Base-by-base conservation (phyloP, 2,329 filamentous ascomycete species). In the Phialophora chinensis region DNA sequence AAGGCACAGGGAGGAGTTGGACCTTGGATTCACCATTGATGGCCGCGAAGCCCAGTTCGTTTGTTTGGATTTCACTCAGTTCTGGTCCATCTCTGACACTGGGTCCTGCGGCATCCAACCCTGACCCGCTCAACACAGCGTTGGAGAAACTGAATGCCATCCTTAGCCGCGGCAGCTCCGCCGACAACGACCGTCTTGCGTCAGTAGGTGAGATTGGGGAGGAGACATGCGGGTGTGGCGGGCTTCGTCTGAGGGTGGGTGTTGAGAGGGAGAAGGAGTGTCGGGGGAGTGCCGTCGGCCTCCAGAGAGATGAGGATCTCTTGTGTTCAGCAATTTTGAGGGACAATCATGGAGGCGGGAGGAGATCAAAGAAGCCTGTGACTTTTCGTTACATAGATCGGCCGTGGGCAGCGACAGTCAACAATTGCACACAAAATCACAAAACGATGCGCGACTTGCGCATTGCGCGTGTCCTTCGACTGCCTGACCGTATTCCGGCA, bases 41-140 rank as follows among this genome's bases (percentile, higher is more conserved):
- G 60, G 91, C 87, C 71, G 90, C 86, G 79, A 99, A 98, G 4
- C 92, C 92, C 57, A 99, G 82, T 72, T 86, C 91, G 84, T 97
- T 92, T 71, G 93, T 94, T 77, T 90, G 87, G 72, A 97, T 90
- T 71, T 93, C 89, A 72, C 88, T 84, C 62, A 97, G 83, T 74
- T 92, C 88, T 58, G 87, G 83, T 50, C 90, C 91, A 69, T 79
- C 76, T 75, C 63, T 57, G 12, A 69, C 66, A 23, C 85, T 82
- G 60, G 79, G 77, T 68, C 76, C 76, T 54, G 72, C 74, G 69
- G 66, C 61, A 66, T 77, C 80, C 63, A 74, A 75, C 60, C 76
- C 74, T 66, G 80, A 73, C 81, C 77, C 20, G 75, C 77, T 77
- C 71, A 79, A 81, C 62, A 77, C 79, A 63, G 82, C 77, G 73